These are phyloP conservation scores for Saraca asoca DNA, from an alignment of 331 rosid species.

Conservation along the genomic window DNA sequence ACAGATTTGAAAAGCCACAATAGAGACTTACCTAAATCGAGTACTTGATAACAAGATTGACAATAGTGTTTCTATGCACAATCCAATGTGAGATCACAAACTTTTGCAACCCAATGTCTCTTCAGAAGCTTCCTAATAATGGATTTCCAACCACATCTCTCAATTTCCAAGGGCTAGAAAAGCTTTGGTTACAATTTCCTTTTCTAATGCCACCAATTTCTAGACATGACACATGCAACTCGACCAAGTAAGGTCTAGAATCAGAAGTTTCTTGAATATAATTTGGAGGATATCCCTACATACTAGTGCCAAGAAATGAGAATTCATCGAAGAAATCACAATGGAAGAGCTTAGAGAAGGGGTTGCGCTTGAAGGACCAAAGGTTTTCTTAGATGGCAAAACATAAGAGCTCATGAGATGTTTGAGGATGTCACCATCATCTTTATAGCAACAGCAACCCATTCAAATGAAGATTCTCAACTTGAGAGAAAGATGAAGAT, in stretches of 20 bases:
- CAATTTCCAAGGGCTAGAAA: no score
- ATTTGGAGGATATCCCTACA: slow-evolving; percentile 77
- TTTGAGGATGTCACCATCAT: no score
- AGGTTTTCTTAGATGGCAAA: no score
- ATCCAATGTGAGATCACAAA: slow-evolving; percentile 82
- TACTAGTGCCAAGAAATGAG: slow-evolving; percentile 69
- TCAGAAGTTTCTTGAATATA: slow-evolving; percentile 72
- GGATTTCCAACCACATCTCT: slow-evolving; percentile 75
- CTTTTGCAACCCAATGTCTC: slow-evolving; percentile 67
- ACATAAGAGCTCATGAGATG: no score
- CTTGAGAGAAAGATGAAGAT: background rate
- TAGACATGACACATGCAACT: slow-evolving; percentile 81
- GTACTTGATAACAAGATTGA: slow-evolving; percentile 91
- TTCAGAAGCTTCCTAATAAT: slow-evolving; percentile 84
- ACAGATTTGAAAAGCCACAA: no score
- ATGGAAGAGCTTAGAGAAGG: no score
- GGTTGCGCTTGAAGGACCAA: no score
- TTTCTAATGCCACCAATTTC: slow-evolving; percentile 81
- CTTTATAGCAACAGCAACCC: no score
- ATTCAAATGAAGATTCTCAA: no score
- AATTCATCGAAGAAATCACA: slow-evolving; percentile 66
- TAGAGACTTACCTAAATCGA: slow-evolving; percentile 75
- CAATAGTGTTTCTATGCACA: slow-evolving; percentile 68
- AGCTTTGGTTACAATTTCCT: no score
- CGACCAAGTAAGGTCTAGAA: slow-evolving; percentile 81